These are phyloP conservation scores for Fusarium secorum DNA, from an alignment of 2,329 filamentous ascomycete genomes.

Conservation along the genomic window DNA sequence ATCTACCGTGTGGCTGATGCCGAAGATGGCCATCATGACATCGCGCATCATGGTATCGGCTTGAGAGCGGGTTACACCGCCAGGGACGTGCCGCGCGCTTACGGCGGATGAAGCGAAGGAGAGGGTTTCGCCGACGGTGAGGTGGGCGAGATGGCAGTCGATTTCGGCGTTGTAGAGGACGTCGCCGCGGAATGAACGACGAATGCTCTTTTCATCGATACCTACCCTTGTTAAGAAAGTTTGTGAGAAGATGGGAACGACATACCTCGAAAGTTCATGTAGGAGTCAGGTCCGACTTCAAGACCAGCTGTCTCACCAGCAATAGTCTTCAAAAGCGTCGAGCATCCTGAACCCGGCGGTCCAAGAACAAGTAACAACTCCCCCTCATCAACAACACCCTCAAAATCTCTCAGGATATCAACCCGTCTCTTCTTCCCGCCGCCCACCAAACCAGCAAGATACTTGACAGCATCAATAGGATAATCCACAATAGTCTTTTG, in stretches of 20 bases:
- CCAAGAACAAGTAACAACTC: constrained; percentile 54
- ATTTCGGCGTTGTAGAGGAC: constrained; percentile 71
- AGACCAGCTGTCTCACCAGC: constrained; percentile 58
- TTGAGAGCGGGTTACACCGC: constrained; percentile 16
- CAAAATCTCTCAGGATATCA: constrained; percentile 42
- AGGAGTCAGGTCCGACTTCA: constrained; percentile 33
- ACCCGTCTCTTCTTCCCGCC: constrained; percentile 21
- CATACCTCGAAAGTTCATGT: constrained; percentile 62
- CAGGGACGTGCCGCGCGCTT: constrained; percentile 56
- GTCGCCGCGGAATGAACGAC: constrained; percentile 58
- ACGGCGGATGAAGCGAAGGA: constrained; percentile 67
- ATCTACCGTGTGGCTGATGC: constrained; percentile 75
- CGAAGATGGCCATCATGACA: constrained; percentile 77
- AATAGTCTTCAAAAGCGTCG: constrained; percentile 65
- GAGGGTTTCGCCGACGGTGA: constrained; percentile 72
- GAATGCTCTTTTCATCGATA: constrained; percentile 47
- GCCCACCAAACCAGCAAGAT: neutral
- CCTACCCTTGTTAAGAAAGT: constrained; percentile 14
- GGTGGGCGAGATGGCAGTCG: constrained; percentile 70
- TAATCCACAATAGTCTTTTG: constrained; percentile 39
- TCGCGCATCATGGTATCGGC: constrained; percentile 48
- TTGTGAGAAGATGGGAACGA: rapidly evolving
- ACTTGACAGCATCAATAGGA: constrained; percentile 22
- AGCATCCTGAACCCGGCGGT: constrained; percentile 62
- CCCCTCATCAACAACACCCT: constrained; percentile 43